Percentiles rank a stretch among this genome's conserved stretches.
Evolutionary conservation across 495 filamentous ascomycete species (phyloP).

Genomic region (Neurospora sp.): DNA sequence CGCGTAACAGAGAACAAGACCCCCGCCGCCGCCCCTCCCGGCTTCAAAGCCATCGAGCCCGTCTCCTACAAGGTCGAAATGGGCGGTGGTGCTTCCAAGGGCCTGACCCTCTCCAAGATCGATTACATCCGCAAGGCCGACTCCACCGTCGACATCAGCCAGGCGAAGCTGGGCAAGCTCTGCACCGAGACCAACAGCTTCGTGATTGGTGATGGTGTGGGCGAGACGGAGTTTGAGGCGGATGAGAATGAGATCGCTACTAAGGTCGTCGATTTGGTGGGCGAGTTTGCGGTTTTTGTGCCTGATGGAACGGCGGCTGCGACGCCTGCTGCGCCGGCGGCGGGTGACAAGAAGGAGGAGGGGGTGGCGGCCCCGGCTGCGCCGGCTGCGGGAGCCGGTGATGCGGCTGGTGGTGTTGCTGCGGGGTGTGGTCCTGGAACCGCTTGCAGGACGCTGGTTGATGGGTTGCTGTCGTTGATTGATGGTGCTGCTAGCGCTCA

Average conservation of each 20-base stretch:
- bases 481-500: neutral
- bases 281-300: slow-evolving; percentile 29
- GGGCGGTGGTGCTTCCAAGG: slow-evolving; percentile 11
- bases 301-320: slow-evolving; percentile 6
- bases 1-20: slow-evolving; percentile 27
- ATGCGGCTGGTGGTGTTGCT: slow-evolving; percentile 1
- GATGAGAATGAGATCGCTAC: slow-evolving; percentile 33
- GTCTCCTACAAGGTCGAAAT: slow-evolving; percentile 25
- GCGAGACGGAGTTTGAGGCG: slow-evolving; percentile 34
- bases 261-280: slow-evolving; percentile 22
- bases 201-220: slow-evolving; percentile 22
- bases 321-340: neutral
- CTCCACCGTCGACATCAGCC: slow-evolving; percentile 22
- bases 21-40: slow-evolving; percentile 20
- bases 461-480: neutral
- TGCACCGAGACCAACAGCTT: slow-evolving; percentile 24
- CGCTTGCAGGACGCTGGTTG: slow-evolving; percentile 3
- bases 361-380: neutral
- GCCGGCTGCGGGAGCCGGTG: slow-evolving; percentile 2
- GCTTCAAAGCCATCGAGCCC: slow-evolving; percentile 25
- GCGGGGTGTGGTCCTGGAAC: slow-evolving; percentile 2
- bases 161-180: slow-evolving; percentile 21
- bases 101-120: slow-evolving; percentile 27
- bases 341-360: neutral
- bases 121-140: slow-evolving; percentile 27